These are phyloP conservation scores for Colletotrichum eremochloae DNA, from an alignment of 2,329 filamentous ascomycete species.

Conservation along the genomic window DNA sequence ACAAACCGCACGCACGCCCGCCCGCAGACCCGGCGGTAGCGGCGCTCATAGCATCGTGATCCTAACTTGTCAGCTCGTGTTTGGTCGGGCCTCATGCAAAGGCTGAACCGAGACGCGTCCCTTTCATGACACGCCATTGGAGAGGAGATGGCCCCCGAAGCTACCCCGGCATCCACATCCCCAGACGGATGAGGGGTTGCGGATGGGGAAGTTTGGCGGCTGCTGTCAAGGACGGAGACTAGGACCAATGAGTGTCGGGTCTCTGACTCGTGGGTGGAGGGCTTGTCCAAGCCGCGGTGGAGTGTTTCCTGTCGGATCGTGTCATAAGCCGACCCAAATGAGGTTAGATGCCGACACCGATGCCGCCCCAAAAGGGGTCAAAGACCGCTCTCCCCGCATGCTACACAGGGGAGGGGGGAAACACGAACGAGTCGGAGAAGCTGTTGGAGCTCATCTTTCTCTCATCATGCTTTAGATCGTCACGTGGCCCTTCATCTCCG, in stretches of 20 bases:
- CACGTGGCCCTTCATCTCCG: not conserved
- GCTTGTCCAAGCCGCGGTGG: conserved; percentile 6
- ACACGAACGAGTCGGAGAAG: not conserved
- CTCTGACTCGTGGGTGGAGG: conserved; percentile 32
- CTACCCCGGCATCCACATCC: conserved; percentile 9
- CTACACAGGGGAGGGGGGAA: too few species aligned
- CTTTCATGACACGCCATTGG: conserved; percentile 22
- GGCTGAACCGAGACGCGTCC: conserved; percentile 8
- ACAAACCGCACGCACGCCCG: too few species aligned
- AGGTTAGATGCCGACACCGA: conserved; percentile 1
- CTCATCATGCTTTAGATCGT: not conserved
- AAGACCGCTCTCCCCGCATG: not conserved
- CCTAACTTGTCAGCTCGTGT: not conserved
- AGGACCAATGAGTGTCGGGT: not conserved
- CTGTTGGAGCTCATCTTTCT: not conserved
- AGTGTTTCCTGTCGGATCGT: conserved; percentile 8
- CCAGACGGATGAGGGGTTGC: conserved; percentile 14
- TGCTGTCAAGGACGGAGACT: not conserved
- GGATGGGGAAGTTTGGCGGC: not conserved
- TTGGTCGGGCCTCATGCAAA: conserved; percentile 20
- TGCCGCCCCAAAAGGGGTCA: conserved; percentile 9
- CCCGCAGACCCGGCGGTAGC: not conserved
- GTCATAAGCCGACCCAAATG: conserved; percentile 5
- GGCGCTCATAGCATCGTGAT: conserved; percentile 1
- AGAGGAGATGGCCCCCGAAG: conserved; percentile 9